These are phyloP conservation scores for Capsicum rhomboideum DNA, from an alignment of 257 asterid genomes.

Conservation along the genomic window DNA sequence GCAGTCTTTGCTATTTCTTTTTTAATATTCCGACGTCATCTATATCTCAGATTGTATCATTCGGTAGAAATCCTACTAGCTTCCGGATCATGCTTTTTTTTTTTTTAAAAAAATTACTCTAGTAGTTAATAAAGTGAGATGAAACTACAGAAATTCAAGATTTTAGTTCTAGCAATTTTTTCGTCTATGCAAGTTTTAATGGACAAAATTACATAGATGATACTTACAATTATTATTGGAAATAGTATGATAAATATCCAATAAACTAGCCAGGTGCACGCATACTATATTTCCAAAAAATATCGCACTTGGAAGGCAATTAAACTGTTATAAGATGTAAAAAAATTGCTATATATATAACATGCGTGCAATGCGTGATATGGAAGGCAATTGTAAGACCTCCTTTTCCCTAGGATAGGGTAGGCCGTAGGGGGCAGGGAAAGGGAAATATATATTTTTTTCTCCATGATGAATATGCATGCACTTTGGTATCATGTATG, in stretches of 20 bases:
- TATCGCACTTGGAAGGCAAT: too few species aligned
- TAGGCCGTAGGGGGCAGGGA: neutral
- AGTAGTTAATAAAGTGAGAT: neutral
- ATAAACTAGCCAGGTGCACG: neutral
- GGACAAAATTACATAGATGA: too few species aligned
- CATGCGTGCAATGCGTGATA: neutral
- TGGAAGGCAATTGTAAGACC: neutral
- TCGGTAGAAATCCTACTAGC: neutral
- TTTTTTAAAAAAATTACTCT: too few species aligned
- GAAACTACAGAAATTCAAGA: neutral
- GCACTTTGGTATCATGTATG: conserved; percentile 6
- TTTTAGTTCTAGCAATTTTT: neutral
- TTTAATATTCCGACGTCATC: neutral
- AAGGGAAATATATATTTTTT: neutral
- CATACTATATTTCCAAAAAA: too few species aligned
- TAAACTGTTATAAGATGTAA: neutral
- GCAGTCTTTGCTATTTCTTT: neutral
- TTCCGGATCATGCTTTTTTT: neutral
- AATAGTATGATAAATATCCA: neutral
- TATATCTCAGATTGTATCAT: too few species aligned
- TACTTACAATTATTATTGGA: neutral
- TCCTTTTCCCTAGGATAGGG: neutral
- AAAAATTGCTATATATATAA: neutral
- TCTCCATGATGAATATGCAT: conserved; percentile 40
- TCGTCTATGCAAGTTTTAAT: neutral